Evolutionary conservation across 139 green algal species (phyloP), one percentile per base, ranked within the genome.

Genomic region (Dunaliella sp.): DNA sequence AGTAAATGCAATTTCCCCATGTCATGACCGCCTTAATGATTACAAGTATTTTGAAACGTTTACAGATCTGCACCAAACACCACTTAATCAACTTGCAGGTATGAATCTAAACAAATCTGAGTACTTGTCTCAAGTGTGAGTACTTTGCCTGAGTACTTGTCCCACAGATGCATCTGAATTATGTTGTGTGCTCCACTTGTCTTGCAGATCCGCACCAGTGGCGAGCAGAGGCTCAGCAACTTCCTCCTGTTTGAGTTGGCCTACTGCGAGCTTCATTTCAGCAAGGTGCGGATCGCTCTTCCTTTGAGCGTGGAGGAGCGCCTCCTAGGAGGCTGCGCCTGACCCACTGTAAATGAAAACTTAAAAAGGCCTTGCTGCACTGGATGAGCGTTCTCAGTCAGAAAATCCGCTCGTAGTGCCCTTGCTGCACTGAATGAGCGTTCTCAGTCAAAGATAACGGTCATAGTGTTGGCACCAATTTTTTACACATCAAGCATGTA

Each of bases 201-300:
- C n/a, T n/a, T n/a, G 16, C 48, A 65, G 1, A 95, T 98, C 26
- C 84, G 95, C 37, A 97, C 95, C 0, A 95, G 91, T 73, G 95
- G 95, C 0, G 93, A 98, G 90, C 88, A 94, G 86, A 87, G 95
- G 30, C 81, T 98, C 2, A 94, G 88, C 85, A 97, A 98, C 88
- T 98, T 98, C 89, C 83, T 98, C 83, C 88, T 98, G 75, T 98
- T 88, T 84, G 93, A 98, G 74, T 26, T 89, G 0, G 93, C 95
- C 22, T 98, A 98, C 81, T 90, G 93, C 0, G 95, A 98, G 93
- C 87, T 97, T 0, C 12, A 72, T 2, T 31, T 82, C 28, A 31
- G 32, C 33, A 57, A 33, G 77, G 73, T 78, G 22, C 7, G 73
- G 73, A 16, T 12, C 73, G n/a, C n/a, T n/a, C n/a, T n/a, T n/a